These are phyloP conservation scores for Myriangium duriaei DNA, from an alignment of 2,329 filamentous ascomycete species.

Conservation along the genomic window DNA sequence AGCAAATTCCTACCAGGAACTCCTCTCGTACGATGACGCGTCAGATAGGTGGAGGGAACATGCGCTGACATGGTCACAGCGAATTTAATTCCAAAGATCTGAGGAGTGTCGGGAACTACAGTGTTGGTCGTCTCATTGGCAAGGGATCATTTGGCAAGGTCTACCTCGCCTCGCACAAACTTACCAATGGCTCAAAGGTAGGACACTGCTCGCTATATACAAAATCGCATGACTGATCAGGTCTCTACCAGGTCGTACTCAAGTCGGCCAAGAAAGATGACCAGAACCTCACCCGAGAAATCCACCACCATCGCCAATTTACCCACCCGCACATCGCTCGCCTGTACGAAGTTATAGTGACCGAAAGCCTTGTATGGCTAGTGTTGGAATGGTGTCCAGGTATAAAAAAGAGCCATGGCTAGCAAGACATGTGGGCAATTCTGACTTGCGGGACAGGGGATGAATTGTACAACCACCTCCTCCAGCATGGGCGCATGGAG, in stretches of 20 bases:
- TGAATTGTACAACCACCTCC: constrained; percentile 91
- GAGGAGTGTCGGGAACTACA: constrained; percentile 88
- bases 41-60: constrained; percentile 5
- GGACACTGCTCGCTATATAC: constrained; percentile 15
- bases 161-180: constrained; percentile 89
- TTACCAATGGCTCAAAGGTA: constrained; percentile 96
- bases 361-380: constrained; percentile 87
- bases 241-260: constrained; percentile 64
- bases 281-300: constrained; percentile 88
- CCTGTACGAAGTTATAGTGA: constrained; percentile 96
- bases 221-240: background rate
- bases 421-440: background rate
- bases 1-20: constrained; percentile 89
- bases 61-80: constrained; percentile 37
- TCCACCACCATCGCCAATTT: constrained; percentile 97
- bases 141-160: constrained; percentile 98
- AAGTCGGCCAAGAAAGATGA: constrained; percentile 97
- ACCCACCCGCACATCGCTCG: constrained; percentile 93
- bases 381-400: constrained; percentile 93
- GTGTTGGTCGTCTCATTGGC: constrained; percentile 79
- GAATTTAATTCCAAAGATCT: constrained; percentile 91
- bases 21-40: constrained; percentile 64
- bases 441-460: constrained; percentile 50
- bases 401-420: constrained; percentile 28
- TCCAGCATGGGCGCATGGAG: constrained; percentile 72